phyloP scores from a whole-genome alignment of 495 filamentous ascomycete species.

The Aspergillus bridgeri region DNA sequence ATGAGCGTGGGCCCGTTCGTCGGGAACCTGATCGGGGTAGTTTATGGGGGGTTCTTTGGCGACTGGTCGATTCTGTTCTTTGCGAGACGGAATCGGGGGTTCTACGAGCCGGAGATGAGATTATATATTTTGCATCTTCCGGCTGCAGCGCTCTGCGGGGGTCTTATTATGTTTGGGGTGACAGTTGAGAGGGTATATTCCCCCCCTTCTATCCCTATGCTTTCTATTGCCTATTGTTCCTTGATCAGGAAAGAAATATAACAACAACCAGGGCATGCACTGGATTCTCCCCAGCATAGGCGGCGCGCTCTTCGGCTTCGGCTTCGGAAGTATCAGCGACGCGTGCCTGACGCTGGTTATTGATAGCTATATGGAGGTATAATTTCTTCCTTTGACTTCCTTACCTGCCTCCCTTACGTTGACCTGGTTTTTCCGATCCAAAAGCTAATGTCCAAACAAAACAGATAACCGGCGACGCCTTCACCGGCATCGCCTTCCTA shows the following conservation, averaged over 20 bases:
- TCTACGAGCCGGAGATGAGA: conserved; percentile 44
- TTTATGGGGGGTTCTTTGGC: conserved; percentile 36
- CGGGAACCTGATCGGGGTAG: conserved; percentile 36
- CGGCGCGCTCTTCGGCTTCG: conserved; percentile 35
- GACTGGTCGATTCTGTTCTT: conserved; percentile 39
- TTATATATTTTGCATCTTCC: conserved; percentile 34
- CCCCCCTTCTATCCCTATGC: not conserved
- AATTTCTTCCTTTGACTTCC: not conserved
- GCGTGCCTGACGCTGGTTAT: conserved; percentile 34
- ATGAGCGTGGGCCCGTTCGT: conserved; percentile 39
- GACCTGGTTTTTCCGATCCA: no score
- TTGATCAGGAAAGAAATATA: not conserved
- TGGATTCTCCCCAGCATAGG: conserved; percentile 33
- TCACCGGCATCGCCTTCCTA: conserved; percentile 33
- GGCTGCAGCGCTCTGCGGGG: conserved; percentile 24
- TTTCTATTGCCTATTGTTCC: not conserved
- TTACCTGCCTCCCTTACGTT: not conserved
- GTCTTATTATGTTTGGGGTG: conserved; percentile 37
- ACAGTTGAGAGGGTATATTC: conserved; percentile 26
- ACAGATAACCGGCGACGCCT: conserved; percentile 36
- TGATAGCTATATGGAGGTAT: conserved; percentile 34
- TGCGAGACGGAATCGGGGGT: conserved; percentile 37
- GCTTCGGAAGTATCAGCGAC: conserved; percentile 32
- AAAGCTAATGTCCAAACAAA: not conserved
- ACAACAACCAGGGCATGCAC: conserved; percentile 29